Base-by-base conservation (phyloP, 192 early-diverging fungal species). In the Coemansia sp. region DNA sequence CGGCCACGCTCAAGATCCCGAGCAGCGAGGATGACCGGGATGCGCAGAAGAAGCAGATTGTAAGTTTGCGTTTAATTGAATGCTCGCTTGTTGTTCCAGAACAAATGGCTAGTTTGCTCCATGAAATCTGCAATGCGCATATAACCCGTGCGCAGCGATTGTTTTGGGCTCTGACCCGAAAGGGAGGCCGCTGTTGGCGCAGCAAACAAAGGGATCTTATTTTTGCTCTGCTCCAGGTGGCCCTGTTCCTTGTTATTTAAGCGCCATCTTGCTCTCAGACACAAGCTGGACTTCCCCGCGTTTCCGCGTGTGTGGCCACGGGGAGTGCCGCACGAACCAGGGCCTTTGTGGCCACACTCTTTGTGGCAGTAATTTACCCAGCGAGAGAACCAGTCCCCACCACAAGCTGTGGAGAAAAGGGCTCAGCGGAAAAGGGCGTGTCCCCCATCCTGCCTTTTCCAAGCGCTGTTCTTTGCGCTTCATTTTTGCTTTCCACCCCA, bases 1-100 rank as follows among this genome's bases (percentile, higher is more conserved):
- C 96, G 3, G 95, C 97, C 11, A 93, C 94, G 6, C 85, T 99
- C 29, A 99, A 98, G 81, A 85, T 93, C 39, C 93, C 94, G 21
- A 73, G 77, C 48, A 80, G 83, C 73, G 89, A 90, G 49, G 86
- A 76, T 16, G 80, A 82, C 58, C 82, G 77, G 38, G 85, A 86
- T 58, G 72, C 85, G 39, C 82, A 86, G 57, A 87, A 87, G 80
- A 93, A 93, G 71, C 93, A 95, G 82, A 94, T 91, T 82, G 93
- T 95, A 89, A 85, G 89, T 87, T 31, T 8, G 47, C 17, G 47
- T 49, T 17, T 56, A 26, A 38, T 17, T 27, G 16, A 17, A 27
- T 23, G 43, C 16, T 23, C 14, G 29, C 29, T 31, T 31, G 29
- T 27, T 27, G 26, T 31, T 31, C n/a, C 26, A 47, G 49, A 43